Evolutionary conservation across 140 eudicot genomes (phyloP).

Genomic region (Flaveria floridana): DNA sequence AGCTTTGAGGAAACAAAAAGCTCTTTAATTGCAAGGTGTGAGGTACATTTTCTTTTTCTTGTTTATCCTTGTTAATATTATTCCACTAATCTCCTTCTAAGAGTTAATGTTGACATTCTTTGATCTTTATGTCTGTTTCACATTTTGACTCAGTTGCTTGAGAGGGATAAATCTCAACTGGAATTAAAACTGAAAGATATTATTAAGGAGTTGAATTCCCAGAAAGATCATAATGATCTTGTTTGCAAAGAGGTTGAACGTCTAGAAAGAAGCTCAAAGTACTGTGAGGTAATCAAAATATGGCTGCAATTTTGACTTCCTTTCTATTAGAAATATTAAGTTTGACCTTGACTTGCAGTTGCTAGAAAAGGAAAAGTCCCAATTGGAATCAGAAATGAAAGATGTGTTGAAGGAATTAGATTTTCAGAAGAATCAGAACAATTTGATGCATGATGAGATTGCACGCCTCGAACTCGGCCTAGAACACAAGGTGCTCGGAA

Average conservation of each 20-base stretch:
- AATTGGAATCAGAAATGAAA: slow-evolving; percentile 55
- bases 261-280: slow-evolving; percentile 49
- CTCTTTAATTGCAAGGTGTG: slow-evolving; percentile 61
- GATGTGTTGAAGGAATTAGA: slow-evolving; percentile 43
- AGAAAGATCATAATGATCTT: slow-evolving; percentile 49
- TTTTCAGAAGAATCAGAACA: slow-evolving; percentile 56
- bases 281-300: slow-evolving; percentile 50
- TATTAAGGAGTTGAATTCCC: slow-evolving; percentile 45
- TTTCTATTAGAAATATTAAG: slow-evolving; percentile 16
- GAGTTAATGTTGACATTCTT: background rate
- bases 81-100: slow-evolving; percentile 11
- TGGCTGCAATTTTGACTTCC: slow-evolving; percentile 22
- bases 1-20: slow-evolving; percentile 64
- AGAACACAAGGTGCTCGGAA: slow-evolving; percentile 48
- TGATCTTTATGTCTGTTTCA: slow-evolving; percentile 27
- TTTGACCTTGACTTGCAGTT: slow-evolving; percentile 46
- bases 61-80: slow-evolving; percentile 17
- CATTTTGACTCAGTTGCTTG: slow-evolving; percentile 49
- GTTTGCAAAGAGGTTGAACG: slow-evolving; percentile 57
- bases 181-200: slow-evolving; percentile 51
- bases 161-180: slow-evolving; percentile 67
- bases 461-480: slow-evolving; percentile 52
- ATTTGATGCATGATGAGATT: slow-evolving; percentile 57
- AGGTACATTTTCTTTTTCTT: slow-evolving; percentile 52
- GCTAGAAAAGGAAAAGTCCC: slow-evolving; percentile 66